These are phyloP conservation scores for Fomitopsis palustris DNA, from an alignment of 1,284 basidiomycete genomes.

Conservation along the genomic window DNA sequence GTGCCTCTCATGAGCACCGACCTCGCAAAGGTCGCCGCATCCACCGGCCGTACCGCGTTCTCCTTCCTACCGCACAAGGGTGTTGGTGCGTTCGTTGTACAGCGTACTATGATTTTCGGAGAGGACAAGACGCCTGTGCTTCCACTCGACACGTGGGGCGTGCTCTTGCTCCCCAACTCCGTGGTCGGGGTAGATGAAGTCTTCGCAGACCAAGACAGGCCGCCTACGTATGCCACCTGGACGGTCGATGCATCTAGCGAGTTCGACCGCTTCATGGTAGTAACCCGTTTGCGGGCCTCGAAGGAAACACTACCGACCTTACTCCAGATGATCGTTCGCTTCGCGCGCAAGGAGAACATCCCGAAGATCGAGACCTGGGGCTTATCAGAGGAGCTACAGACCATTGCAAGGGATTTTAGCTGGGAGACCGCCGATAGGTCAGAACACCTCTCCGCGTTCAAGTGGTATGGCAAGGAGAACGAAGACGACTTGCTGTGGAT, in stretches of 20 bases:
- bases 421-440: conserved; percentile 37
- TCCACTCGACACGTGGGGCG: conserved; percentile 35
- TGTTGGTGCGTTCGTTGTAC: conserved; percentile 41
- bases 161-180: conserved; percentile 25
- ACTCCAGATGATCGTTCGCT: conserved; percentile 34
- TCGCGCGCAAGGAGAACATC: conserved; percentile 37
- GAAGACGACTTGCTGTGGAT: conserved; percentile 44
- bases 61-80: conserved; percentile 44
- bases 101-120: conserved; percentile 19
- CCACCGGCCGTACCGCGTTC: conserved; percentile 25
- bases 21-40: conserved; percentile 6
- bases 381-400: conserved; percentile 34
- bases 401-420: conserved; percentile 31
- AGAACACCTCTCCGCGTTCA: conserved; percentile 51
- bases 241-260: conserved; percentile 38
- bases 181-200: conserved; percentile 4
- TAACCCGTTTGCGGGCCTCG: conserved; percentile 46
- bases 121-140: conserved; percentile 7
- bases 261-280: conserved; percentile 36
- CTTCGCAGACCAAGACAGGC: not conserved
- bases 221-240: conserved; percentile 47
- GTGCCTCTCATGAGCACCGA: conserved; percentile 20
- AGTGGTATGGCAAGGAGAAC: conserved; percentile 50
- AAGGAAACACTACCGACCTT: conserved; percentile 36
- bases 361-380: conserved; percentile 56